phyloP scores from a whole-genome alignment of 2,329 filamentous ascomycete species.

The Celoporthe dispersa region DNA sequence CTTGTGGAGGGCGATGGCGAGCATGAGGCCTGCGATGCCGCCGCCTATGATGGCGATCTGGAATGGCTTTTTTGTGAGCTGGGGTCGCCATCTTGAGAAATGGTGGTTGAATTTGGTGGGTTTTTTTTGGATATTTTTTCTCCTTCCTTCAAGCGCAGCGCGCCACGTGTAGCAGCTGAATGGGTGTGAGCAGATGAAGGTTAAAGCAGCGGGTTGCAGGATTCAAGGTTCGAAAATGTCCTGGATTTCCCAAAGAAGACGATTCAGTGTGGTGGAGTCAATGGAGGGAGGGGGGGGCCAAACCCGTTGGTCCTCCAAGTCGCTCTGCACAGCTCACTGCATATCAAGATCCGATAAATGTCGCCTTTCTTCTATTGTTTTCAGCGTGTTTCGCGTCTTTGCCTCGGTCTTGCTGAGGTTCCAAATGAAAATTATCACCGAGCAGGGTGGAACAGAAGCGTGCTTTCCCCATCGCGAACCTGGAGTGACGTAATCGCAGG shows the following conservation, averaged over 20 bases:
- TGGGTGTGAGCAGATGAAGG: neutral
- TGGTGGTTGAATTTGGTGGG: too few species aligned
- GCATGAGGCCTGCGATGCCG: constrained; percentile 45
- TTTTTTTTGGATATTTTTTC: too few species aligned
- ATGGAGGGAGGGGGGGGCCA: neutral
- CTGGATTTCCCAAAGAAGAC: neutral
- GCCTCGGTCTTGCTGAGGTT: neutral
- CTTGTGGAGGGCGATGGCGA: constrained; percentile 40
- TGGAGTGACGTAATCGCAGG: constrained; percentile 5
- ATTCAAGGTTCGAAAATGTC: neutral
- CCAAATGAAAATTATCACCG: neutral
- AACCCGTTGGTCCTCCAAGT: neutral
- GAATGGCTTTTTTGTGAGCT: constrained; percentile 32
- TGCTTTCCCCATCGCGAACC: neutral
- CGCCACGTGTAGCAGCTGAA: neutral
- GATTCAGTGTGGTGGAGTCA: neutral
- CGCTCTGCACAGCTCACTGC: neutral
- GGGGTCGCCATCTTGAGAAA: neutral
- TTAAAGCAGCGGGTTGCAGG: neutral
- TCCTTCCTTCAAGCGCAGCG: neutral
- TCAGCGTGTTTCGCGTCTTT: neutral
- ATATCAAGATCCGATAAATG: neutral
- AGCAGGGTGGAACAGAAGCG: neutral
- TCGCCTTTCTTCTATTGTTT: neutral
- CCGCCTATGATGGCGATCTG: constrained; percentile 45